phyloP scores from a whole-genome alignment of 148 eudicot genomes.

The Tetragonia tetragonoides region DNA sequence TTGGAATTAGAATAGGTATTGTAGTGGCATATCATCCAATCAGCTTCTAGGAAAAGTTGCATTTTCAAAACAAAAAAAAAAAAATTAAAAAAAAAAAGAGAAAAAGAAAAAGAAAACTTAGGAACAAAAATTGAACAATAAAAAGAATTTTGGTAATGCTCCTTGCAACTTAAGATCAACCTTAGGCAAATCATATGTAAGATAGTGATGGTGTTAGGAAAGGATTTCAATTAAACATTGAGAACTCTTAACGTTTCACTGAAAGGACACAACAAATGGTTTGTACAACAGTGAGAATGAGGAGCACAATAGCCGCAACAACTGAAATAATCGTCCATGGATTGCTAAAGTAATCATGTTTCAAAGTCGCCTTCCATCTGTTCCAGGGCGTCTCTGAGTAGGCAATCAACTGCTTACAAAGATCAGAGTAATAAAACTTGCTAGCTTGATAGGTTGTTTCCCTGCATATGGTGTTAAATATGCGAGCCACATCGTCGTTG shows the following conservation, averaged over 20 bases:
- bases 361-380: conserved; percentile 32
- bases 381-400: conserved; percentile 38
- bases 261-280: conserved; percentile 26
- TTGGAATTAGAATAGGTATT: too few relatives aligned
- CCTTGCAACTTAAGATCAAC: too few relatives aligned
- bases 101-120: too few relatives aligned
- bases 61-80: too few relatives aligned
- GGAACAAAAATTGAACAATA: too few relatives aligned
- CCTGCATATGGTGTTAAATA: conserved; percentile 34
- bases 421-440: conserved; percentile 30
- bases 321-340: conserved; percentile 48
- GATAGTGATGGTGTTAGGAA: too few relatives aligned
- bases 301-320: conserved; percentile 33
- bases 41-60: too few relatives aligned
- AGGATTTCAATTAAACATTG: neutral
- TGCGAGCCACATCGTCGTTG: conserved; percentile 31
- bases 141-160: too few relatives aligned
- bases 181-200: too few relatives aligned
- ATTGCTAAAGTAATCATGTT: conserved; percentile 41
- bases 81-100: too few relatives aligned
- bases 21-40: too few relatives aligned
- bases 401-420: conserved; percentile 25
- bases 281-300: conserved; percentile 44
- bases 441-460: conserved; percentile 33
- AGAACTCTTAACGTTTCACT: conserved; percentile 12